phyloP scores from a whole-genome alignment of 2,329 filamentous ascomycete genomes.

The Talaromyces rugulosus region DNA sequence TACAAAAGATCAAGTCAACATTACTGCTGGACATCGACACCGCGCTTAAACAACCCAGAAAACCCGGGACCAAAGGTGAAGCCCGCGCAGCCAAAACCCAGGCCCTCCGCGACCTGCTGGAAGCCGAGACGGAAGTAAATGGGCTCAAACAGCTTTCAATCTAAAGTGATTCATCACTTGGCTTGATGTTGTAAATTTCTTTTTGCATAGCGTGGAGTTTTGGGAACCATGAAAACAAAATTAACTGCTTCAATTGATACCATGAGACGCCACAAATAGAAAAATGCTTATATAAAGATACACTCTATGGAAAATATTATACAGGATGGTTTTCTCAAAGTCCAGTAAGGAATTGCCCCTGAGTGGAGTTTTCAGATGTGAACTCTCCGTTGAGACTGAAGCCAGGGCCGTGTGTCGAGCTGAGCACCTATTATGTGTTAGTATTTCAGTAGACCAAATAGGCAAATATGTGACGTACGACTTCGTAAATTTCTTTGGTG shows the following conservation, averaged over 20 bases:
- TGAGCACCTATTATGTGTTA: conserved; percentile 57
- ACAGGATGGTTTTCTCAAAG: conserved; percentile 46
- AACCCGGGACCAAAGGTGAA: conserved; percentile 29
- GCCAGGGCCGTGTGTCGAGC: conserved; percentile 80
- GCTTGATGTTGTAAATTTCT: background rate
- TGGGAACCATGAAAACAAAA: conserved; percentile 16
- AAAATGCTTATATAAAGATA: conserved; percentile 30
- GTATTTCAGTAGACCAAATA: conserved; percentile 18
- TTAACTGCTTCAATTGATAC: conserved; percentile 27
- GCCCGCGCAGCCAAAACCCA: conserved; percentile 52
- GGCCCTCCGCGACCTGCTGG: conserved; percentile 59
- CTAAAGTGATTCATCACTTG: conserved; percentile 14
- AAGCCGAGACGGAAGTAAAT: conserved; percentile 54
- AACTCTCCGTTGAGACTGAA: conserved; percentile 82
- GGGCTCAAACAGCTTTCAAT: conserved; percentile 46
- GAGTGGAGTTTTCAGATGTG: conserved; percentile 55
- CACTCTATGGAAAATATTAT: conserved; percentile 33
- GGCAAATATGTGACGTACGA: conserved; percentile 44
- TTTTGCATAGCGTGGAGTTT: conserved; percentile 47
- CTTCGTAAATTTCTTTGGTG: conserved; percentile 69
- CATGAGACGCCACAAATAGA: conserved; percentile 41
- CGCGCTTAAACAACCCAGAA: conserved; percentile 56
- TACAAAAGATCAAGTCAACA: conserved; percentile 57
- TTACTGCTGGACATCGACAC: conserved; percentile 62
- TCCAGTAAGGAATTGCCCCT: conserved; percentile 46